A percentile compares a stretch with the other conserved stretches of the same genome.
Evolutionary conservation across 257 asterid species (phyloP).

Genomic region (Misopates orontium): DNA sequence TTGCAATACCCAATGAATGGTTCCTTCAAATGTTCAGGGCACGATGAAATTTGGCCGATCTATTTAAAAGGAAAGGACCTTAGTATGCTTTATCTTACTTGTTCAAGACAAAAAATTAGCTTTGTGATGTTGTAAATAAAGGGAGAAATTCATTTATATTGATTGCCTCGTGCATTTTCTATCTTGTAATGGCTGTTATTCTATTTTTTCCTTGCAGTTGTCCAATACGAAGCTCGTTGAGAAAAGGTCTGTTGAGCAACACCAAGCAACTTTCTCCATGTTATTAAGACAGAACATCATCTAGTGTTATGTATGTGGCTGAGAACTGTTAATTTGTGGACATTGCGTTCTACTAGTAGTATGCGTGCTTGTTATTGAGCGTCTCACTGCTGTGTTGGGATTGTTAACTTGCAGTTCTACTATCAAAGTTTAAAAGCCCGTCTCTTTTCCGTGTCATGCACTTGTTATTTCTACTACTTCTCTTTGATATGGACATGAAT

Average conservation of each 20-base stretch:
- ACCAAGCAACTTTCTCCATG: neutral
- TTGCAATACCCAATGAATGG: too few species aligned
- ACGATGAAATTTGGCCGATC: too few species aligned
- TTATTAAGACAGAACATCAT: neutral
- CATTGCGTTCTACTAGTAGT: neutral
- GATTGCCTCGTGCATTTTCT: neutral
- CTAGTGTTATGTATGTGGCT: neutral
- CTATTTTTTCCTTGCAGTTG: conserved; percentile 44
- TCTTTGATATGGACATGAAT: too few species aligned
- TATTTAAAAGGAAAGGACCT: neutral
- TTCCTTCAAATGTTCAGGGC: too few species aligned
- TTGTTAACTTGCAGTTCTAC: neutral
- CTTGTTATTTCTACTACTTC: too few species aligned
- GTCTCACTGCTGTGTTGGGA: neutral
- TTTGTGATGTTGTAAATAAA: neutral
- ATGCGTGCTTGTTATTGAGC: neutral
- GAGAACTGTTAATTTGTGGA: conserved; percentile 12
- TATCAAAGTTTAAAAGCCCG: neutral
- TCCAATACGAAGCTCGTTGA: conserved; percentile 66
- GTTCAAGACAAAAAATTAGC: neutral
- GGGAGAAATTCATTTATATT: neutral
- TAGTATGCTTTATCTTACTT: neutral
- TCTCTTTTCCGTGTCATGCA: too few species aligned
- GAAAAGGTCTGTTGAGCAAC: neutral
- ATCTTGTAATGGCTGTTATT: neutral